Conservation (phyloP, 148 eudicot genomes). For the Gaultheria prostrata region DNA sequence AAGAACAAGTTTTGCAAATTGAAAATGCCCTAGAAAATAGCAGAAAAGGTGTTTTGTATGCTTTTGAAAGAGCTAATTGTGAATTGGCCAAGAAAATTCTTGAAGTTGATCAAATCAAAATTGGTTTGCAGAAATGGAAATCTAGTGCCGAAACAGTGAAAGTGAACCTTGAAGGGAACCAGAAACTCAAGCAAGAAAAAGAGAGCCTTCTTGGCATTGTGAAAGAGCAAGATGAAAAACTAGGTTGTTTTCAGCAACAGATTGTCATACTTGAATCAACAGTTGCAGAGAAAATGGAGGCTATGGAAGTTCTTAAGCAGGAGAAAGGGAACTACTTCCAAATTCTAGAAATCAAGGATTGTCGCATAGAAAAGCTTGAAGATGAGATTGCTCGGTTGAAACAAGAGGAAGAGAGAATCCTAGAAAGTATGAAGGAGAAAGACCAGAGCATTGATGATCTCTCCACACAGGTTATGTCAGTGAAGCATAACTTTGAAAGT, state of each 20-base stretch:
- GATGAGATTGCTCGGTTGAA: slow-evolving; percentile 34
- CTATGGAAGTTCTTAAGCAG: slow-evolving; percentile 31
- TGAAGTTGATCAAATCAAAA: slow-evolving; percentile 34
- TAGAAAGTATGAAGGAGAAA: slow-evolving; percentile 32
- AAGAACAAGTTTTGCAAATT: slow-evolving; percentile 49
- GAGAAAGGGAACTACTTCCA: slow-evolving; percentile 34
- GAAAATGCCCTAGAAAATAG: slow-evolving; percentile 37
- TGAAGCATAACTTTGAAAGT: slow-evolving; percentile 29
- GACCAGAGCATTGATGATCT: slow-evolving; percentile 37
- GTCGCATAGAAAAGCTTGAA: slow-evolving; percentile 31
- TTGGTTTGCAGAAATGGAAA: slow-evolving; percentile 45
- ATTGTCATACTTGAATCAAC: slow-evolving; percentile 25
- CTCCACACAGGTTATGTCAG: slow-evolving; percentile 24
- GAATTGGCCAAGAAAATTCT: slow-evolving; percentile 35
- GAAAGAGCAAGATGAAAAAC: slow-evolving; percentile 39
- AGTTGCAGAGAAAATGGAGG: slow-evolving; percentile 29
- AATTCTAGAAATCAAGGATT: slow-evolving; percentile 34
- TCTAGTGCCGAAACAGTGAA: slow-evolving; percentile 41
- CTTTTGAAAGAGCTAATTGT: slow-evolving; percentile 40
- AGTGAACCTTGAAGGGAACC: slow-evolving; percentile 39
- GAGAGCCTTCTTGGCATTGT: slow-evolving; percentile 29
- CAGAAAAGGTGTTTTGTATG: slow-evolving; percentile 17
- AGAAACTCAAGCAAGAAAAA: slow-evolving; percentile 37
- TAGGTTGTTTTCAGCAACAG: slow-evolving; percentile 34
- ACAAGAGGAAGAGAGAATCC: slow-evolving; percentile 37